phyloP scores from a whole-genome alignment of 2,329 filamentous ascomycete genomes.

The Botryotinia calthae region DNA sequence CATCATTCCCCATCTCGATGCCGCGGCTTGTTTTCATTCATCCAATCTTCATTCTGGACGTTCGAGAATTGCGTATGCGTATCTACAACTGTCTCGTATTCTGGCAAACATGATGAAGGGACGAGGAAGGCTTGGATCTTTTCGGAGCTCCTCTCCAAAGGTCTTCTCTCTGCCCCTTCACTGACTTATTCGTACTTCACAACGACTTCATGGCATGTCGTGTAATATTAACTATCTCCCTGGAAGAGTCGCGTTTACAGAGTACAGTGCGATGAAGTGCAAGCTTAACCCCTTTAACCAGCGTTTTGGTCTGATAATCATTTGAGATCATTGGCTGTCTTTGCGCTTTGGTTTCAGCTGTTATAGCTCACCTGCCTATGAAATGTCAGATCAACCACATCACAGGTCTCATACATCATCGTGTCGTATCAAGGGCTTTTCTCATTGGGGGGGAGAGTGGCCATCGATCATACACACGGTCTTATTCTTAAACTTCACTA shows the following conservation, averaged over 20 bases:
- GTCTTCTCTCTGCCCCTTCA: neutral
- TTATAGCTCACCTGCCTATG: conserved; percentile 5
- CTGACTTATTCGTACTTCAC: neutral
- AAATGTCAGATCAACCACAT: conserved; percentile 9
- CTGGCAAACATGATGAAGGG: neutral
- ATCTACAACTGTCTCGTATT: neutral
- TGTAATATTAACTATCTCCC: neutral
- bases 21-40: neutral
- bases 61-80: neutral
- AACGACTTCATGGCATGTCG: neutral
- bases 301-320: neutral
- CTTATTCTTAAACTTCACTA: neutral
- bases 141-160: neutral
- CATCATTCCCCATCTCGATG: neutral
- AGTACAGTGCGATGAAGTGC: neutral
- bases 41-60: neutral
- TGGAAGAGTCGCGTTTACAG: neutral
- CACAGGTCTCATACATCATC: neutral
- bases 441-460: neutral
- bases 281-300: neutral
- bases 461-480: neutral
- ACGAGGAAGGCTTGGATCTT: neutral
- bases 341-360: conserved; percentile 14
- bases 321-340: conserved; percentile 7
- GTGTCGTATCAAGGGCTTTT: conserved; percentile 2